Base-by-base conservation (phyloP, 345 rosid species). In the Noccaea caerulescens region DNA sequence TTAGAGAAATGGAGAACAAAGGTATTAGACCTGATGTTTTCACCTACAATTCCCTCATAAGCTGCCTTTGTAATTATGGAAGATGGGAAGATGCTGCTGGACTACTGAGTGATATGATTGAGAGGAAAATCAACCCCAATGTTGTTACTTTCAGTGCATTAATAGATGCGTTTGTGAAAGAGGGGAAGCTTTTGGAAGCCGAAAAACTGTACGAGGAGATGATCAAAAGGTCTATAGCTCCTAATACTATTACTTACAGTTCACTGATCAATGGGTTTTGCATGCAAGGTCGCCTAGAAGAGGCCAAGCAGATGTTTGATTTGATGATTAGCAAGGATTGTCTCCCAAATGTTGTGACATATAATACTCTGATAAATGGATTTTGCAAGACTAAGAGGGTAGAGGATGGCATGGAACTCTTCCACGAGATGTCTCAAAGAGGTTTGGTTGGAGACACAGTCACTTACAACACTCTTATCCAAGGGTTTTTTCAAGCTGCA, bases 191-290 rank as follows among this genome's bases (percentile, higher is more conserved):
- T 25, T 1, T 25, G 0, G 71, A 66, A 1, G 71, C 50, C 0
- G 41, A 53, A 2, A 8, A 13, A 13, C 0, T 66, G 61, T 66
- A 54, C 0, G 1, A 54, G 6, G 62, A 67, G 0, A 67, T 66
- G 70, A 25, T 38, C 10, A 0, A 0, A 8, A 66, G 59, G 50
- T 52, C 59, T 8, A 3, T 66, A 8, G 1, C 0, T 38, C 70
- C 70, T 51, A 0, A 9, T 13, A 39, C 0, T 2, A 0, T 51
- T 27, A 66, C 70, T 0, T 66, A 51, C 14, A 66, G 0, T 52
- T 39, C 59, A 12, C 0, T 66, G n/a, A 51, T 52, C 60, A 51
- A 51, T 1, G 59, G 70, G 10, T 25, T 38, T 52, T 66, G 70
- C 0, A 38, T 51, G 27, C 50, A 66, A 0, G 7, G 6, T n/a